Percentiles rank a stretch among this genome's conserved stretches.
Evolutionary conservation across 306 rosid genomes (phyloP).

Genomic region (Ochetophila trinervis): DNA sequence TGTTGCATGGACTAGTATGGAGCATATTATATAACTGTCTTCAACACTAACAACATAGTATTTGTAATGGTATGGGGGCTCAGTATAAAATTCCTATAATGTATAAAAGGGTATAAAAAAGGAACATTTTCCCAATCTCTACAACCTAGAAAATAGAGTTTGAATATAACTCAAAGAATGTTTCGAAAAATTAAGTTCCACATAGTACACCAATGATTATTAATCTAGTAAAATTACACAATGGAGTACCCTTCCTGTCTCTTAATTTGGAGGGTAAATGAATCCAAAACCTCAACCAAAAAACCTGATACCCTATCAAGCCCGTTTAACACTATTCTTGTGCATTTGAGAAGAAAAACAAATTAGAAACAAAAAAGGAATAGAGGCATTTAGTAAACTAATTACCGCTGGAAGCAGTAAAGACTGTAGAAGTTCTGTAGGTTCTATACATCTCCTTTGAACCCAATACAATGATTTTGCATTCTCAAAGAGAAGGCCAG

Average conservation of each 20-base stretch:
- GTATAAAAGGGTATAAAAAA: background rate
- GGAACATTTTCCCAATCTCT: background rate
- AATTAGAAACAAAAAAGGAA: background rate
- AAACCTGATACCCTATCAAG: background rate
- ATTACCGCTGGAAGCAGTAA: constrained; percentile 88
- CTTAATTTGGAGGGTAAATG: background rate
- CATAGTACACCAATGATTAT: background rate
- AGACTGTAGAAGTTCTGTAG: constrained; percentile 63
- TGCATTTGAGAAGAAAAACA: background rate
- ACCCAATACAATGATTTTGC: constrained; percentile 54
- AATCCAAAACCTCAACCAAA: background rate
- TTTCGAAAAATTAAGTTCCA: background rate
- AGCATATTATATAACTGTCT: background rate
- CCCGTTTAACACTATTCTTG: background rate
- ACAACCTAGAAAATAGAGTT: background rate
- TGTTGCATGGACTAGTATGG: background rate
- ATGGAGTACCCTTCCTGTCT: background rate
- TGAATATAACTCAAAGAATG: background rate
- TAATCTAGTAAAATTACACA: background rate
- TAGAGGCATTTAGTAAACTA: constrained; percentile 4
- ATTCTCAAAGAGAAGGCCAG: constrained; percentile 73
- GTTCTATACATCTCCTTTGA: constrained; percentile 63
- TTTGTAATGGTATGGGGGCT: no score
- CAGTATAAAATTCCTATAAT: background rate
- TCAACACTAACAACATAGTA: background rate